Evolutionary conservation across 257 asterid species (phyloP), one percentile per base, ranked within the genome.

Genomic region (Jasminum sambac): DNA sequence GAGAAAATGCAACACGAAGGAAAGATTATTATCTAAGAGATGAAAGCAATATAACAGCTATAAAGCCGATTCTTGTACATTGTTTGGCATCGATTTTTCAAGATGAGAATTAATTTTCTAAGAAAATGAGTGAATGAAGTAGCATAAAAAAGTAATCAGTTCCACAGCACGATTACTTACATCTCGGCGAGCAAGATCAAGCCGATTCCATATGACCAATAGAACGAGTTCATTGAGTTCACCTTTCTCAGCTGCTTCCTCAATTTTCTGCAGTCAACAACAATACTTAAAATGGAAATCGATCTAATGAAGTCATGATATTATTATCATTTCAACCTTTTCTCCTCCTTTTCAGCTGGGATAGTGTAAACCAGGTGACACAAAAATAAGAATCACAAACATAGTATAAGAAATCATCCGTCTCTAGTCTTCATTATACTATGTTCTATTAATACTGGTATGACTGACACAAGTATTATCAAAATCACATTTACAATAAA

Each of bases 101-200:
- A n/a, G n/a, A n/a, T n/a, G n/a, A n/a, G n/a, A n/a, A n/a, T n/a
- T n/a, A n/a, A n/a, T n/a, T n/a, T n/a, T n/a, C n/a, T n/a, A n/a
- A n/a, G n/a, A n/a, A n/a, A n/a, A n/a, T n/a, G n/a, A n/a, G n/a
- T n/a, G n/a, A n/a, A n/a, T n/a, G n/a, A n/a, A n/a, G n/a, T n/a
- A n/a, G n/a, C n/a, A n/a, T n/a, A n/a, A n/a, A n/a, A n/a, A n/a
- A n/a, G n/a, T n/a, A n/a, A n/a, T n/a, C n/a, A n/a, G n/a, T n/a
- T n/a, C n/a, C n/a, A 36, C 17, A 71, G 68, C 60, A 43, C 42
- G 36, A 67, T 67, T 60, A 84, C 95, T 80, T 80, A 94, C 99
- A 89, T 94, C 99, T 64, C 93, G 96, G 37, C 96, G 82, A 68
- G 99, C 99, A 40, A 94, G 96, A 84, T 94, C 98, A 63, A 94